These are phyloP conservation scores for Friedmanniomyces simplex DNA, from an alignment of 495 filamentous ascomycete species.

Conservation along the genomic window DNA sequence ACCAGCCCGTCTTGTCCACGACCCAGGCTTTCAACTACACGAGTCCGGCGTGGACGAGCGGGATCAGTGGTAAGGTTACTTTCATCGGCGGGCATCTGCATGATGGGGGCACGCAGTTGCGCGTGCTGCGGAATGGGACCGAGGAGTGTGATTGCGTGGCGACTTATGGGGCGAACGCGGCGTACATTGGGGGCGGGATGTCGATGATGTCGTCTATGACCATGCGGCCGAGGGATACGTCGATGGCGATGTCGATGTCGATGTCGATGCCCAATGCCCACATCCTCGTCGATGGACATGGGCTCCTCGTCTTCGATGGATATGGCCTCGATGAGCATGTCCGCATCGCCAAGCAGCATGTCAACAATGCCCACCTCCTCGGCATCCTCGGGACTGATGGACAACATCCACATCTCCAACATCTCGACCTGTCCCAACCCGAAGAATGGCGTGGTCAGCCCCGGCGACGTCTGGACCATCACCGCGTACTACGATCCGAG, in stretches of 20 bases:
- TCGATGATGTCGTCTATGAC: neutral
- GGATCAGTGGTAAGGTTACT: neutral
- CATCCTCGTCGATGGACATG: neutral
- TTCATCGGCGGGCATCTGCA: constrained; percentile 10
- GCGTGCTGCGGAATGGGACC: neutral
- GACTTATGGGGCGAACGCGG: neutral
- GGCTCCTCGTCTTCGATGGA: neutral
- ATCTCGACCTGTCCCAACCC: neutral
- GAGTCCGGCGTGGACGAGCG: neutral
- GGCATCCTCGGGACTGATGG: neutral
- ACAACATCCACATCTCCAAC: neutral
- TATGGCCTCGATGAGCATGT: neutral
- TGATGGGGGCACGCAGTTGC: constrained; percentile 7
- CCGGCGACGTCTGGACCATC: neutral
- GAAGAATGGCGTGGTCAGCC: neutral
- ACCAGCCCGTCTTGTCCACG: neutral
- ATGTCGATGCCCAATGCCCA: neutral
- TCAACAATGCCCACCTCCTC: neutral
- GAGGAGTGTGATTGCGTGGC: neutral
- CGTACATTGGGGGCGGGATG: neutral
- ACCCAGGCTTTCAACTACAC: neutral
- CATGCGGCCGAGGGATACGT: neutral
- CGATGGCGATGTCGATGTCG: neutral
- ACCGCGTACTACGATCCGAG: constrained; percentile 9
- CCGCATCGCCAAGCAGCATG: too few relatives aligned